phyloP scores from a whole-genome alignment of 2,329 filamentous ascomycete species.

The Aspergillus sp. region DNA sequence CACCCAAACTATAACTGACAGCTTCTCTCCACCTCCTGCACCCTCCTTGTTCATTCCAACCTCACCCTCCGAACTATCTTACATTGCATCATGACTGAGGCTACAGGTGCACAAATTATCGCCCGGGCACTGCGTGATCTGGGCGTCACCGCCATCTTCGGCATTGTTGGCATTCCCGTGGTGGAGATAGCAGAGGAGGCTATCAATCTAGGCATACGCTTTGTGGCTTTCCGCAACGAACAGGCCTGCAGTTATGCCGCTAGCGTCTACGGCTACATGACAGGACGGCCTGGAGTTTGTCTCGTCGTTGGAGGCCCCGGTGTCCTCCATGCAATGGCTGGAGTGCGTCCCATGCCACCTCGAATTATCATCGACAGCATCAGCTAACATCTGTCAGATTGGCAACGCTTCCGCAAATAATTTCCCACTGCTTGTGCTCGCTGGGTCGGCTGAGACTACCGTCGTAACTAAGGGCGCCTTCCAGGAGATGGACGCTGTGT shows the following conservation, averaged over 20 bases:
- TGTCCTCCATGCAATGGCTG: constrained; percentile 57
- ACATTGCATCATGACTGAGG: constrained; percentile 19
- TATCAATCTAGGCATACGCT: constrained; percentile 56
- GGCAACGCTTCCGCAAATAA: constrained; percentile 54
- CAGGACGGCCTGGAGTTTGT: constrained; percentile 55
- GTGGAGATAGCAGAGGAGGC: constrained; percentile 58
- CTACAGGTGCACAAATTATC: constrained; percentile 46
- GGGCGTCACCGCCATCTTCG: constrained; percentile 52
- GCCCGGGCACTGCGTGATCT: constrained; percentile 49
- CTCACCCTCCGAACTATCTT: not conserved
- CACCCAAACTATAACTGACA: not conserved
- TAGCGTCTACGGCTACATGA: constrained; percentile 58
- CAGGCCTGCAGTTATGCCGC: constrained; percentile 59
- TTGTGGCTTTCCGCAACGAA: constrained; percentile 59
- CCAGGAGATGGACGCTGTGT: constrained; percentile 56
- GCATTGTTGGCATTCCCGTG: constrained; percentile 55
- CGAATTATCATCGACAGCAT: not conserved
- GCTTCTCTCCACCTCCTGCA: not conserved
- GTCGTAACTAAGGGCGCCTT: constrained; percentile 54
- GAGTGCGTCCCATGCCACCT: constrained; percentile 37
- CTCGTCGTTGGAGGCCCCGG: constrained; percentile 60
- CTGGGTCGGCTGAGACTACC: constrained; percentile 53
- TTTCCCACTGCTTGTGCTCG: constrained; percentile 55
- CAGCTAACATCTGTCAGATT: constrained; percentile 29
- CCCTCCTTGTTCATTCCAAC: not conserved